Conservation (phyloP, 345 rosid genomes). For the Schrenkiella parvula region DNA sequence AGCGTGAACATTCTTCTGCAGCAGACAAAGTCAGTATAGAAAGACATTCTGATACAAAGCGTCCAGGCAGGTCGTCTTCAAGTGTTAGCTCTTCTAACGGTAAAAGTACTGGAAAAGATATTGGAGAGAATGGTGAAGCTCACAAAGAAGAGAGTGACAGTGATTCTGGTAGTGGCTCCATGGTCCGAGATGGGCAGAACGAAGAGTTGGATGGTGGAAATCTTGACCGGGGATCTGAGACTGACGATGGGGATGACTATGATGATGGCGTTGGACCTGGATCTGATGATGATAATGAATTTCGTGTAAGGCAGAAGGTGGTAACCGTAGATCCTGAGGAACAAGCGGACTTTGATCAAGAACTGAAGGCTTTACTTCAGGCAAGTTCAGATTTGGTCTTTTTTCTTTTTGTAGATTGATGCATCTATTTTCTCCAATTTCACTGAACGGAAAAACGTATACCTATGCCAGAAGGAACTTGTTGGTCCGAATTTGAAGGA, state of each 20-base stretch:
- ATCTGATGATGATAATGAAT: conserved; percentile 86
- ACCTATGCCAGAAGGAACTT: background rate
- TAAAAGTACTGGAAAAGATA: conserved; percentile 39
- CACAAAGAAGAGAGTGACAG: conserved; percentile 72
- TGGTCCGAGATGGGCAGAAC: conserved; percentile 62
- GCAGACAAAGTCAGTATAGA: conserved; percentile 58
- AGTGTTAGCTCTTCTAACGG: conserved; percentile 47
- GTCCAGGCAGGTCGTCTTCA: conserved; percentile 39
- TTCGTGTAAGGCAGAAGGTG: conserved; percentile 77
- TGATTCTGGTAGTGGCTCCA: conserved; percentile 81
- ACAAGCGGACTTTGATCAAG: conserved; percentile 76
- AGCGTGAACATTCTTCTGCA: conserved; percentile 56
- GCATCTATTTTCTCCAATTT: background rate
- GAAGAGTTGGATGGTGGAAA: conserved; percentile 82
- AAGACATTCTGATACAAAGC: conserved; percentile 61
- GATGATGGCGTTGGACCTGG: conserved; percentile 67
- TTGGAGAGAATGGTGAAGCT: conserved; percentile 68
- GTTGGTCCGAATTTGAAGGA: background rate
- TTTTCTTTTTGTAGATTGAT: background rate
- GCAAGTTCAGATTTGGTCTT: conserved; percentile 37
- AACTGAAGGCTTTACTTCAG: conserved; percentile 90
- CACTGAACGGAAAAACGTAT: background rate
- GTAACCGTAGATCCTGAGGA: conserved; percentile 81
- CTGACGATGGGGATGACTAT: conserved; percentile 65
- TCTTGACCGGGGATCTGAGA: conserved; percentile 63